phyloP scores from a whole-genome alignment of 2,329 filamentous ascomycete genomes.

The Fusarium bactridioides region DNA sequence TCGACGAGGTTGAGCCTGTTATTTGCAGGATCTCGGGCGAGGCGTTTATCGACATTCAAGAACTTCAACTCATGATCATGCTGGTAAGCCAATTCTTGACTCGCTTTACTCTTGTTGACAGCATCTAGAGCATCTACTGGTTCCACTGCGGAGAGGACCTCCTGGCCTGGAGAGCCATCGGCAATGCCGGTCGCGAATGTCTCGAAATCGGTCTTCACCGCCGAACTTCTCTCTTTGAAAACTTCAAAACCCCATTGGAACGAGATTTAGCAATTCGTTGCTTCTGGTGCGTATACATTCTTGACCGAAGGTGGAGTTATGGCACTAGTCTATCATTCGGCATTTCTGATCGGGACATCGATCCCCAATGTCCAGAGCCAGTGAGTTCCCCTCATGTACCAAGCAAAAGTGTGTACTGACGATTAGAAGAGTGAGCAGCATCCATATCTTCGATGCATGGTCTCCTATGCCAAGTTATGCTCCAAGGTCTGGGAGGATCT shows the following conservation, averaged over 20 bases:
- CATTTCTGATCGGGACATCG: slow-evolving; percentile 1
- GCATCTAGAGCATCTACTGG: slow-evolving; percentile 6
- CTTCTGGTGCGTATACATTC: slow-evolving; percentile 9
- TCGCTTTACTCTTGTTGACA: too few species aligned
- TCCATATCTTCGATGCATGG: slow-evolving; percentile 3
- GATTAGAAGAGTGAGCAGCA: background rate
- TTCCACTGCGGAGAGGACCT: slow-evolving; percentile 6
- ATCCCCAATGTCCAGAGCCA: background rate
- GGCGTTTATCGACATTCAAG: background rate
- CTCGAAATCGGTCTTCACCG: background rate
- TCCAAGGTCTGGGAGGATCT: slow-evolving; percentile 10
- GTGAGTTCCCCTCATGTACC: background rate
- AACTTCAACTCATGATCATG: slow-evolving; percentile 8
- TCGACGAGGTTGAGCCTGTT: slow-evolving; percentile 7
- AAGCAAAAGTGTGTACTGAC: accelerated
- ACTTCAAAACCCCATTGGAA: background rate
- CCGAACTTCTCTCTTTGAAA: background rate
- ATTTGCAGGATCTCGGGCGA: slow-evolving; percentile 6
- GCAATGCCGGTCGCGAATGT: background rate
- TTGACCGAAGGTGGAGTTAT: slow-evolving; percentile 2
- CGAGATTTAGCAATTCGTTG: slow-evolving; percentile 1
- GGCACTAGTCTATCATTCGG: slow-evolving; percentile 5
- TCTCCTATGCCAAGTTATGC: background rate
- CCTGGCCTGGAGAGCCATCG: slow-evolving; percentile 9
- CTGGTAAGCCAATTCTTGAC: background rate